These are phyloP conservation scores for Colletotrichum ledebouriae DNA, from an alignment of 2,329 filamentous ascomycete species.

Conservation along the genomic window DNA sequence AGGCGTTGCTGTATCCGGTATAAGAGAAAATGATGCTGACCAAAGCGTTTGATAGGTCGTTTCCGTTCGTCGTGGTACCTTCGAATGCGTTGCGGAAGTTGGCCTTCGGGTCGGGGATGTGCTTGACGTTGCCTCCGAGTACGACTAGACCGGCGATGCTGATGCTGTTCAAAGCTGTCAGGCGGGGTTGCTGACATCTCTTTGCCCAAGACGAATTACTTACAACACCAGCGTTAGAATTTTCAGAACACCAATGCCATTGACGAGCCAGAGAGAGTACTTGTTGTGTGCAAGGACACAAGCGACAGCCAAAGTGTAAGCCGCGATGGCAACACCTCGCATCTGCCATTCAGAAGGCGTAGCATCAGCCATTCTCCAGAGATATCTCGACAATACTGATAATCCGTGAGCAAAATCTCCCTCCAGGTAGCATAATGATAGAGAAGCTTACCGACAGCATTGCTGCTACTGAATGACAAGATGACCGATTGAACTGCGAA, in stretches of 20 bases:
- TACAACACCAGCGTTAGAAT: conserved; percentile 71
- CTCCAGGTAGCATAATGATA: too few relatives aligned
- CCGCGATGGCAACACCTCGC: conserved; percentile 75
- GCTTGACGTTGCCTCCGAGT: conserved; percentile 56
- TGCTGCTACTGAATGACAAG: conserved; percentile 75
- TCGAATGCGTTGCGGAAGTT: conserved; percentile 55
- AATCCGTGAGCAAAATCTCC: too few relatives aligned
- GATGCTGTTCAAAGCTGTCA: conserved; percentile 51
- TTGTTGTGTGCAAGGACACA: conserved; percentile 68
- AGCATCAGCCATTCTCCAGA: conserved; percentile 68
- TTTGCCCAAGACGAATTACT: background rate
- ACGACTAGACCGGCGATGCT: conserved; percentile 73
- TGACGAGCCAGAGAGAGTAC: conserved; percentile 67
- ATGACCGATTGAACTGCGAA: conserved; percentile 75
- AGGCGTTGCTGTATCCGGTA: conserved; percentile 69
- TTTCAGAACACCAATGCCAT: conserved; percentile 71
- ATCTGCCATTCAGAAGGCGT: conserved; percentile 71
- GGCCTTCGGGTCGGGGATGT: conserved; percentile 49
- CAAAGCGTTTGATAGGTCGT: conserved; percentile 60
- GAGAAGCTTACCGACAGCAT: conserved; percentile 63
- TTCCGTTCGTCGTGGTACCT: conserved; percentile 53
- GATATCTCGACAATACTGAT: conserved; percentile 71
- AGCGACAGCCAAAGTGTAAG: conserved; percentile 70
- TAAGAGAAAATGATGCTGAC: conserved; percentile 72
- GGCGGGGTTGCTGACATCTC: background rate